Evolutionary conservation across 1,284 basidiomycete species (phyloP).

Genomic region (Phellopilus nigrolimitatus): DNA sequence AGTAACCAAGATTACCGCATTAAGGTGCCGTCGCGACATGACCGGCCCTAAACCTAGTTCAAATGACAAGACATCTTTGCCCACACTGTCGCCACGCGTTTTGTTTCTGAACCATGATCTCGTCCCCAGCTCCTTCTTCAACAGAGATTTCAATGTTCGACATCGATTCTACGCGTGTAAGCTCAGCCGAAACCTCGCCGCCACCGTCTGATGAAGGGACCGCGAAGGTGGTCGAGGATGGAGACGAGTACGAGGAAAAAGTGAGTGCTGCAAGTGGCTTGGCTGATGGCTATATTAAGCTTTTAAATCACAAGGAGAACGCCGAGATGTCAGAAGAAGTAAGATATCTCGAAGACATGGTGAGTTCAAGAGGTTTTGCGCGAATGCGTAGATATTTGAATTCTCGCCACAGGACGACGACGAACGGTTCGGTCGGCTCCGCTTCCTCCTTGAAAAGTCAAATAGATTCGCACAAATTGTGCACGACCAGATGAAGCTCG

Average conservation of each 20-base stretch:
- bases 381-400: neutral
- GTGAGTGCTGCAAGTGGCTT: too few species aligned
- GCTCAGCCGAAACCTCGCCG: constrained; percentile 14
- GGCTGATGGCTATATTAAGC: neutral
- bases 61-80: too few species aligned
- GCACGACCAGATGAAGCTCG: constrained; percentile 55
- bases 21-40: too few species aligned
- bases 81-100: neutral
- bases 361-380: neutral
- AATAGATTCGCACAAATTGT: constrained; percentile 56
- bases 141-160: constrained; percentile 6
- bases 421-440: constrained; percentile 45
- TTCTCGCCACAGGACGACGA: constrained; percentile 38
- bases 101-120: neutral
- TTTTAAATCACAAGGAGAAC: neutral
- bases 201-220: constrained; percentile 1
- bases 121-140: constrained; percentile 7
- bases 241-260: constrained; percentile 17
- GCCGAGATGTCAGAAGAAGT: constrained; percentile 3
- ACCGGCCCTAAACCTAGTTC: too few species aligned
- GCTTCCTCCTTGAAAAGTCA: constrained; percentile 59
- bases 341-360: constrained; percentile 21
- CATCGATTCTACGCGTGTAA: constrained; percentile 15
- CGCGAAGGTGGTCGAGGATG: neutral
- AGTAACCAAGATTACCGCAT: too few species aligned